A percentile compares a stretch with the other conserved stretches of the same genome.
phyloP scores from a whole-genome alignment of 306 rosid species.

The Oxytropis ochrocephala region DNA sequence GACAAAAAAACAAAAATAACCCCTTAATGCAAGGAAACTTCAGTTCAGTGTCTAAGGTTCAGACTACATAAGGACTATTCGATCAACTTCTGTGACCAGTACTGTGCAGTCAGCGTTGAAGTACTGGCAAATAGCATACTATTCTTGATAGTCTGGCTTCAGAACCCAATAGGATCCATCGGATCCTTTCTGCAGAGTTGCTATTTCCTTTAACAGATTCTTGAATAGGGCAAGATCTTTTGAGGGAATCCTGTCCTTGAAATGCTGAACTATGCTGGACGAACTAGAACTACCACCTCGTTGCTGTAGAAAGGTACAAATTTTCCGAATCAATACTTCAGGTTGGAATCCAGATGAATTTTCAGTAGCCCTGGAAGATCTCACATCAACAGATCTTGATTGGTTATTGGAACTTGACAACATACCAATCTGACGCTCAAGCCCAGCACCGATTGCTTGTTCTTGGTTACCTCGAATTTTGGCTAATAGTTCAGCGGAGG shows the following conservation, averaged over 20 bases:
- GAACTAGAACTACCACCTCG: constrained; percentile 68
- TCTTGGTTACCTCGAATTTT: constrained; percentile 70
- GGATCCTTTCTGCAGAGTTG: constrained; percentile 54
- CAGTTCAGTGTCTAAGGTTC: not conserved
- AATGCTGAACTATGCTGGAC: constrained; percentile 69
- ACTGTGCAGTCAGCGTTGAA: not conserved
- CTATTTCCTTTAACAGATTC: constrained; percentile 90
- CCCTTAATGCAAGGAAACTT: not conserved
- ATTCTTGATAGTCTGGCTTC: constrained; percentile 62
- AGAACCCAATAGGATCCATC: constrained; percentile 71
- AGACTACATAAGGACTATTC: not conserved
- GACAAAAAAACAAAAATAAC: not conserved
- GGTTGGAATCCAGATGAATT: constrained; percentile 57
- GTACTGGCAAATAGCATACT: constrained; percentile 18
- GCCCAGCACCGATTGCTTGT: constrained; percentile 63
- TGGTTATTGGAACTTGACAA: constrained; percentile 32
- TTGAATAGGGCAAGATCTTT: constrained; percentile 83
- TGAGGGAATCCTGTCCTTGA: constrained; percentile 69
- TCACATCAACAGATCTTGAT: constrained; percentile 34
- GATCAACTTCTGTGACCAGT: not conserved
- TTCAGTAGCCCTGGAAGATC: constrained; percentile 44
- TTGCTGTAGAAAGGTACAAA: constrained; percentile 76
- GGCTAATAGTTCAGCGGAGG: constrained; percentile 72
- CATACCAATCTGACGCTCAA: constrained; percentile 45
- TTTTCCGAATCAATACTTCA: constrained; percentile 72